phyloP scores from a whole-genome alignment of 2,329 filamentous ascomycete species.

The Monilinia vaccinii-corymbosi region DNA sequence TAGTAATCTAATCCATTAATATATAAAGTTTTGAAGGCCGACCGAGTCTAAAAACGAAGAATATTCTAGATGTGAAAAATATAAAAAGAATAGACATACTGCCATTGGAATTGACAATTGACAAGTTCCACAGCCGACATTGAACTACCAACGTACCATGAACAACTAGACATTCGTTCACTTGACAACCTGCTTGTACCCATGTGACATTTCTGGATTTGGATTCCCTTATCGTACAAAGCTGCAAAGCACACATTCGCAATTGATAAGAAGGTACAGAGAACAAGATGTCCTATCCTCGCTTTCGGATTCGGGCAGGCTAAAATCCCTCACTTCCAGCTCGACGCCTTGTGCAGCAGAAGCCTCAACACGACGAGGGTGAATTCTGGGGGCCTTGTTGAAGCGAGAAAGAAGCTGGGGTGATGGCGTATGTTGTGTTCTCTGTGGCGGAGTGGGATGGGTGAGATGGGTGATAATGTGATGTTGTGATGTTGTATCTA shows the following conservation, averaged over 20 bases:
- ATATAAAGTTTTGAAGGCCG: no score
- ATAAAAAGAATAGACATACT: no score
- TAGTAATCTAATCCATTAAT: no score
- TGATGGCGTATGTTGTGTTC: not conserved
- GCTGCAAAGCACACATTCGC: not conserved
- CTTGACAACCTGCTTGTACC: not conserved
- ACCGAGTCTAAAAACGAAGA: no score
- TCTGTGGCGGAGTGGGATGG: not conserved
- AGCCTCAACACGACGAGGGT: not conserved
- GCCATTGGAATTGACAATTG: not conserved
- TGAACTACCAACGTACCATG: not conserved
- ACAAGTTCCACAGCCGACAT: not conserved
- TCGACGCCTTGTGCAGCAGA: not conserved
- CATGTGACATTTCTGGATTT: not conserved
- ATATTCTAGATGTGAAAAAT: no score
- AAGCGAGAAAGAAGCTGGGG: not conserved
- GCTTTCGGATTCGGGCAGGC: slow-evolving; percentile 25
- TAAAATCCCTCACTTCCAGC: slow-evolving; percentile 17
- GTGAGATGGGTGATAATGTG: not conserved
- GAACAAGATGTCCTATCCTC: not conserved
- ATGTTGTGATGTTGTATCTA: not conserved
- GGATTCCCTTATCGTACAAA: not conserved
- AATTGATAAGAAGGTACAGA: not conserved
- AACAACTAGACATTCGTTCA: not conserved
- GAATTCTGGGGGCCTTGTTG: not conserved